A percentile compares a stretch with the other conserved stretches of the same genome.
phyloP scores from a whole-genome alignment of 1,284 basidiomycete genomes.

The Ganoderma boninense region DNA sequence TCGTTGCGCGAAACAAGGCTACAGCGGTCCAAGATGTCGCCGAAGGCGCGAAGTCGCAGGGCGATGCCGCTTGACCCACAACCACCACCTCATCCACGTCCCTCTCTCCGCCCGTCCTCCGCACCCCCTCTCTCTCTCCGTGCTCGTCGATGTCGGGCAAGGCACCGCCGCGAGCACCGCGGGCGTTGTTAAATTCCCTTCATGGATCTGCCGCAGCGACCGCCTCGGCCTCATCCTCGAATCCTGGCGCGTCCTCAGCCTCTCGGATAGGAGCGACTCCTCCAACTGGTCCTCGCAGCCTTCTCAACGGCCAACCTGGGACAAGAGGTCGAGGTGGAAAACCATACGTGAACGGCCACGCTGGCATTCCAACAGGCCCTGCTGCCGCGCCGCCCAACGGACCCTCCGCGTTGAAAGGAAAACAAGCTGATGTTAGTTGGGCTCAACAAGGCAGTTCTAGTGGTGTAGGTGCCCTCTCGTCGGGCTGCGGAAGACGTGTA shows the following conservation, averaged over 20 bases:
- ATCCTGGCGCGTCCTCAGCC: conserved; percentile 41
- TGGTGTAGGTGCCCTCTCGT: conserved; percentile 35
- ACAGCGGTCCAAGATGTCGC: conserved; percentile 32
- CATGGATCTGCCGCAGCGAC: conserved; percentile 39
- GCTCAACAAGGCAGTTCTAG: conserved; percentile 29
- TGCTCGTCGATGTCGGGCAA: conserved; percentile 68
- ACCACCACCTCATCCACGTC: conserved; percentile 35
- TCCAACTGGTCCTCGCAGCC: conserved; percentile 67
- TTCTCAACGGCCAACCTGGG: conserved; percentile 47
- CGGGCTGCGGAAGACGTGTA: conserved; percentile 31
- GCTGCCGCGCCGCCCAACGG: conserved; percentile 38
- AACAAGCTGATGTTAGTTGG: conserved; percentile 42
- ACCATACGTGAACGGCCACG: conserved; percentile 41
- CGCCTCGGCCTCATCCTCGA: conserved; percentile 31
- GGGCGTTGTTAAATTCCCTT: conserved; percentile 64
- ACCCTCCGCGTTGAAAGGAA: conserved; percentile 43
- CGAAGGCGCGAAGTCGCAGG: conserved; percentile 33
- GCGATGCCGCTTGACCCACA: conserved; percentile 36
- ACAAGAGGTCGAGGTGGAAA: conserved; percentile 37
- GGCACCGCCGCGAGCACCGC: conserved; percentile 75
- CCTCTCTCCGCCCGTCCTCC: conserved; percentile 17
- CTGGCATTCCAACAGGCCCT: conserved; percentile 36
- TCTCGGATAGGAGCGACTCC: conserved; percentile 56
- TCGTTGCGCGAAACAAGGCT: conserved; percentile 25
- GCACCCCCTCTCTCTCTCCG: conserved; percentile 25